phyloP scores from a whole-genome alignment of 495 filamentous ascomycete genomes.

The Tuber aestivum region DNA sequence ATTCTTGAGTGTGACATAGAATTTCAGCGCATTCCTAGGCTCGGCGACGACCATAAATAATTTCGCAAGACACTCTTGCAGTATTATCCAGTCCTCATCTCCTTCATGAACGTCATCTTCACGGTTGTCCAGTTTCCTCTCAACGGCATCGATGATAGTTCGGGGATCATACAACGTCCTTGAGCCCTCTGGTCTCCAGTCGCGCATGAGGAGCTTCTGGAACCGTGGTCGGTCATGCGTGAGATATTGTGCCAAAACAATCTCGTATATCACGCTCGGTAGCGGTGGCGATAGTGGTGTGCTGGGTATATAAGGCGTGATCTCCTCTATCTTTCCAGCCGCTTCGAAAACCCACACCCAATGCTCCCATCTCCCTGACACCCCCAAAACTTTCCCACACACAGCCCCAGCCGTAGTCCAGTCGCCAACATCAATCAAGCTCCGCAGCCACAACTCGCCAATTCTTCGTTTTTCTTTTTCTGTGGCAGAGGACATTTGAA shows the following conservation, averaged over 20 bases:
- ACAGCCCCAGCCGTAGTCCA: constrained; percentile 73
- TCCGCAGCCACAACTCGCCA: constrained; percentile 86
- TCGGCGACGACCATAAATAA: constrained; percentile 73
- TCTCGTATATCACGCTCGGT: constrained; percentile 77
- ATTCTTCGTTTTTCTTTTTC: constrained; percentile 88
- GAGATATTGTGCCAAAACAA: constrained; percentile 79
- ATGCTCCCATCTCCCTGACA: constrained; percentile 81
- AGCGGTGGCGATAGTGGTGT: constrained; percentile 68
- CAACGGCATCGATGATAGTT: constrained; percentile 62
- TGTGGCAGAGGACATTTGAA: constrained; percentile 54
- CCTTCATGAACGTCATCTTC: constrained; percentile 55
- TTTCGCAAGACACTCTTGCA: constrained; percentile 75
- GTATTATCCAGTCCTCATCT: constrained; percentile 59
- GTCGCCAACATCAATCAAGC: constrained; percentile 63
- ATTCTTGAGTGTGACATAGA: constrained; percentile 85
- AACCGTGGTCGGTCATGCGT: constrained; percentile 61
- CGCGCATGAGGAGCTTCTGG: constrained; percentile 64
- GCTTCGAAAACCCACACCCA: constrained; percentile 89
- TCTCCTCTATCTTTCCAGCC: constrained; percentile 78
- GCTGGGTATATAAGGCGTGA: constrained; percentile 73
- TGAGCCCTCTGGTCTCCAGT: constrained; percentile 65
- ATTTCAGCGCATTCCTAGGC: constrained; percentile 73
- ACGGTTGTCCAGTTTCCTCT: constrained; percentile 66
- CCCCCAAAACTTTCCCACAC: constrained; percentile 72
- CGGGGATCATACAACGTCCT: constrained; percentile 62